Evolutionary conservation across 1,284 basidiomycete genomes (phyloP).

Genomic region (Malassezia obtusa): DNA sequence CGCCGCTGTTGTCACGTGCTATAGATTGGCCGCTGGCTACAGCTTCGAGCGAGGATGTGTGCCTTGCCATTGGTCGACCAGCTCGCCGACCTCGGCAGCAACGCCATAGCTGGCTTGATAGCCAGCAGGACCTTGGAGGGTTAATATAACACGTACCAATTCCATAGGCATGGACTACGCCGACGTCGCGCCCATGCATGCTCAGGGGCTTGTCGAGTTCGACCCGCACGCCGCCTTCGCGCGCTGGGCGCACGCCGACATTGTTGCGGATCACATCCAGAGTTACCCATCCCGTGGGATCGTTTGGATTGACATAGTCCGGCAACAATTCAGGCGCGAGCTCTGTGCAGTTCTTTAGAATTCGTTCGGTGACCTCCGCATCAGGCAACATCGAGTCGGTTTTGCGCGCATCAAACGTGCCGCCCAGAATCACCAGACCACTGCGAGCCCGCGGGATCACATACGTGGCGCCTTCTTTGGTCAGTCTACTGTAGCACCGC

Average conservation of each 20-base stretch:
- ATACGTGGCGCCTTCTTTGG: constrained; percentile 46
- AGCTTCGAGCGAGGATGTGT: constrained; percentile 2
- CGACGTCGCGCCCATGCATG: constrained; percentile 4
- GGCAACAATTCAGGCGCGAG: constrained; percentile 28
- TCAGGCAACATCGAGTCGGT: constrained; percentile 41
- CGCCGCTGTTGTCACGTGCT: constrained; percentile 1
- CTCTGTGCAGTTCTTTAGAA: constrained; percentile 50
- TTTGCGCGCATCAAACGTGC: constrained; percentile 52
- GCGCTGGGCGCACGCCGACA: constrained; percentile 28
- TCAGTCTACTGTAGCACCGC: constrained; percentile 25
- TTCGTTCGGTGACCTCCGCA: constrained; percentile 50
- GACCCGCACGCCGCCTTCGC: constrained; percentile 28
- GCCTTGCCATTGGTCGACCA: constrained; percentile 19
- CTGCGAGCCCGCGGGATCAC: constrained; percentile 55
- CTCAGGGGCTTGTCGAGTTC: constrained; percentile 17
- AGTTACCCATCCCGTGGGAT: constrained; percentile 21
- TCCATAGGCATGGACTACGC: constrained; percentile 32
- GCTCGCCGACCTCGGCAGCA: constrained; percentile 30
- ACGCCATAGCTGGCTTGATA: constrained; percentile 42
- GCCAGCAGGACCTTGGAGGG: constrained; percentile 25
- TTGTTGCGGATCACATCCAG: constrained; percentile 28
- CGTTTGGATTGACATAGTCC: constrained; percentile 10
- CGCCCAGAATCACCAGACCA: constrained; percentile 55
- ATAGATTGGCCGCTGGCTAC: not conserved
- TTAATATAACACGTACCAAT: constrained; percentile 18